Base-by-base conservation (phyloP, 2,329 filamentous ascomycete genomes). In the Diaporthe citriasiana region DNA sequence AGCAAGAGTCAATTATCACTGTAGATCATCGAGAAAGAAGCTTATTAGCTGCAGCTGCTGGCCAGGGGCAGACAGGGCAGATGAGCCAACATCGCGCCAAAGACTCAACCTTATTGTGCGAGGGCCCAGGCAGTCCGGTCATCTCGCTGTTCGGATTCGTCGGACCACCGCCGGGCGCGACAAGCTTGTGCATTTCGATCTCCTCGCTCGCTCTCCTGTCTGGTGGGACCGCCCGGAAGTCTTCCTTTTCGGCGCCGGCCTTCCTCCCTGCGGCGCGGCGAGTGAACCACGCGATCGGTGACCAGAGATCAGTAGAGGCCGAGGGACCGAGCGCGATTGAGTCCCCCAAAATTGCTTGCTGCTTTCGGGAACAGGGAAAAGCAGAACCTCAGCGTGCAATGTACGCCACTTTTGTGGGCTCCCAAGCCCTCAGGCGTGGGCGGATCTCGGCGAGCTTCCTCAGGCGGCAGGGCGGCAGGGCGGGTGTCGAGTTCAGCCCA, bases 361-460 rank as follows among this genome's bases (percentile, higher is more conserved):
- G 45, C 22, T 9, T 10, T 17, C 1, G 22, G 25, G 38, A 5
- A 15, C 10, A n/a, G 4, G 7, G 1, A 47, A 38, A 15, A 40
- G 15, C 40, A 63, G 35, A 53, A 38, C 10, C 19, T 47, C 27
- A 47, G 27, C 27, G 19, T 22, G 2, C 38, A 10, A 5, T 40
- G 47, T 68, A 22, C 30, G 47, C 40, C 33, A 53, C 15, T 68
- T 40, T 68, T 68, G 63, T 68, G 63, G 45, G 63, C 33, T 27
- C 22, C 60, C 42, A 17, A 51, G 27, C 13, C 45, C 42, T 53
- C n/a, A 40, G 63, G 47, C 47, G 2, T 8, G 3, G 57, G 47
- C 63, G 63, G 63, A 47, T 68, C 63, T 68, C 63, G 63, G 63
- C 33, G 63, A 53, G 63, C n/a, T 53, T 68, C 63, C 63, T 51